phyloP scores from a whole-genome alignment of 768 basidiomycete species.

The Tulasnella sp. region DNA sequence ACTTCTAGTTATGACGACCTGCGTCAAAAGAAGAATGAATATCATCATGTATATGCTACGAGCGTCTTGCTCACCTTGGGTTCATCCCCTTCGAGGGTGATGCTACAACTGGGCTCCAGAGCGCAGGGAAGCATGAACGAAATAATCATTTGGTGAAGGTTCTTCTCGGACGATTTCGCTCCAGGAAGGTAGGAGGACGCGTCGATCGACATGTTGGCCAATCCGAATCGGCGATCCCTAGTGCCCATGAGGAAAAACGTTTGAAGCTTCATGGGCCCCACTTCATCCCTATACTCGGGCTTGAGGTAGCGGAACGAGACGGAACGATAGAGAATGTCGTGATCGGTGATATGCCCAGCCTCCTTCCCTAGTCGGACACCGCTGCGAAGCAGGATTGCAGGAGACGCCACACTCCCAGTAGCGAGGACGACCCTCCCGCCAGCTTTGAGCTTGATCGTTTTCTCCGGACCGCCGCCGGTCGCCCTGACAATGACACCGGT shows the following conservation, averaged over 20 bases:
- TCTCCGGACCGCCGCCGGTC: background rate
- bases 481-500: constrained; percentile 6
- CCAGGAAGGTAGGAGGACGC: constrained; percentile 25
- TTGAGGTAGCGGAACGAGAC: constrained; percentile 21
- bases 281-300: constrained; percentile 5
- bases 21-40: too few relatives aligned
- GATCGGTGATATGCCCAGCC: constrained; percentile 23
- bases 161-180: background rate
- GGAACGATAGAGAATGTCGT: constrained; percentile 22
- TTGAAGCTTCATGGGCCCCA: constrained; percentile 26
- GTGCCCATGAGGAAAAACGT: constrained; percentile 3
- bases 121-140: constrained; percentile 15
- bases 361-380: background rate
- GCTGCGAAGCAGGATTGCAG: constrained; percentile 24
- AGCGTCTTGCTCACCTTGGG: constrained; percentile 19
- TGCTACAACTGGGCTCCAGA: constrained; percentile 17
- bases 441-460: constrained; percentile 1
- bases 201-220: constrained; percentile 23
- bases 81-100: constrained; percentile 20
- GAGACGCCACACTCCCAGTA: constrained; percentile 21
- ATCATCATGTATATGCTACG: too few relatives aligned
- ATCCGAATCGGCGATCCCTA: constrained; percentile 19
- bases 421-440: constrained; percentile 15
- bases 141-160: constrained; percentile 17
- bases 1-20: too few relatives aligned